Base-by-base conservation (phyloP, 441 rosid species). In the Daphne laureola region DNA sequence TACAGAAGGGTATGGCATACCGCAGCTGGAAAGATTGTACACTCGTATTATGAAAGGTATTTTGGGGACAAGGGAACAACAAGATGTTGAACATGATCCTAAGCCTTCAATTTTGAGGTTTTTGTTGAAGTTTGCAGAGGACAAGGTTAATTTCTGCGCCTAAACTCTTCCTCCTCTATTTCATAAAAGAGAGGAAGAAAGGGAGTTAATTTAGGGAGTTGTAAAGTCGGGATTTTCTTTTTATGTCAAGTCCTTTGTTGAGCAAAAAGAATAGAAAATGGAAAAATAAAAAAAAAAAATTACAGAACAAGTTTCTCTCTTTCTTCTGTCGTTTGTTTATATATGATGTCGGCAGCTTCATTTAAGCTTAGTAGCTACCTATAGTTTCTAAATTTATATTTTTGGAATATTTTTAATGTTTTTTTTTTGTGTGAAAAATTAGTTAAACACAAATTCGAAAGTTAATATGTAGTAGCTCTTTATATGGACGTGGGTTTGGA, bases 21-120 rank as follows among this genome's bases (percentile, higher is more conserved):
- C 98, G 6, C 88, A 77, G 74, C 97, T 90, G 21, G 98, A 94
- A 75, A 84, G 85, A 78, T 77, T 87, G 0, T 90, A 94, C 58
- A 74, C 86, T 0, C 78, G 88, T 13, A 59, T 90, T 55, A 79
- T 90, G 81, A 94, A 86, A 65, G 84, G 82, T 23, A 78, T 82
- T 57, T 83, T 86, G 18, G 83, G 76, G 66, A 66, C 72, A 40
- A 75, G 69, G 69, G 80, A 71, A 53, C 61, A 54, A 64, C 75
- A 73, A 58, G 76, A 73, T 58, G 59, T 56, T 46, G 72, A 26
- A 60, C 80, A 78, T 31, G 73, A 73, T 43, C 82, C 81, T 55
- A 86, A 66, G 75, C 65, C 67, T 65, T 78, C 94, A 69, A 72
- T 87, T 86, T 83, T 94, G 96, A 80, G 78, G 78, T 84, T 84